phyloP scores from a whole-genome alignment of 805 yeast species.

The Saccharomyces eubayanus region DNA sequence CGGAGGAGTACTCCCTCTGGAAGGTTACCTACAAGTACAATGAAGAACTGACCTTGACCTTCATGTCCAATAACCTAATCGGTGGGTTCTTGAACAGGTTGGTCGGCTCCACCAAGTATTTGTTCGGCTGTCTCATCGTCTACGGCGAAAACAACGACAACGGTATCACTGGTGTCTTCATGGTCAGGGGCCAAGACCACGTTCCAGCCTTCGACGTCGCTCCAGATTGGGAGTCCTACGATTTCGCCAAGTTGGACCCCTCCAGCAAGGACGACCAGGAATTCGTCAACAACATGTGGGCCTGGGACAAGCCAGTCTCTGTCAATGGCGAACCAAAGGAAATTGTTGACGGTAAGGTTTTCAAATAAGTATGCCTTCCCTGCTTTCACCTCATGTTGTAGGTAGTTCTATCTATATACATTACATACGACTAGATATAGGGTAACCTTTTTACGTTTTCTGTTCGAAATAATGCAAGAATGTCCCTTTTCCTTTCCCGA shows the following conservation, averaged over 20 bases:
- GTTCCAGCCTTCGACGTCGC: constrained; percentile 95
- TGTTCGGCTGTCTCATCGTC: constrained; percentile 90
- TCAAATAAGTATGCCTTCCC: constrained; percentile 50
- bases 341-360: constrained; percentile 95
- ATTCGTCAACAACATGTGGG: constrained; percentile 85
- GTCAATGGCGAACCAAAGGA: constrained; percentile 74
- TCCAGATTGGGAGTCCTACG: constrained; percentile 97
- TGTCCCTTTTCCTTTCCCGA: not conserved
- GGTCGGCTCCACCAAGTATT: constrained; percentile 80
- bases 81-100: constrained; percentile 98
- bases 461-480: not conserved
- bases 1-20: constrained; percentile 90
- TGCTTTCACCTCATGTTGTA: not conserved
- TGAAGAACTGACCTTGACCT: constrained; percentile 92
- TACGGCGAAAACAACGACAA: constrained; percentile 98
- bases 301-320: constrained; percentile 92
- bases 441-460: not conserved
- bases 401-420: not conserved
- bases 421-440: not conserved
- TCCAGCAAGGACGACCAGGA: constrained; percentile 67
- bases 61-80: constrained; percentile 96
- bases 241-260: constrained; percentile 74
- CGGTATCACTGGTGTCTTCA: constrained; percentile 91
- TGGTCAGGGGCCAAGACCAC: constrained; percentile 89
- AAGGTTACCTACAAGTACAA: constrained; percentile 94